These are phyloP conservation scores for Aspergillus sp. DNA, from an alignment of 2,329 filamentous ascomycete species.

Conservation along the genomic window DNA sequence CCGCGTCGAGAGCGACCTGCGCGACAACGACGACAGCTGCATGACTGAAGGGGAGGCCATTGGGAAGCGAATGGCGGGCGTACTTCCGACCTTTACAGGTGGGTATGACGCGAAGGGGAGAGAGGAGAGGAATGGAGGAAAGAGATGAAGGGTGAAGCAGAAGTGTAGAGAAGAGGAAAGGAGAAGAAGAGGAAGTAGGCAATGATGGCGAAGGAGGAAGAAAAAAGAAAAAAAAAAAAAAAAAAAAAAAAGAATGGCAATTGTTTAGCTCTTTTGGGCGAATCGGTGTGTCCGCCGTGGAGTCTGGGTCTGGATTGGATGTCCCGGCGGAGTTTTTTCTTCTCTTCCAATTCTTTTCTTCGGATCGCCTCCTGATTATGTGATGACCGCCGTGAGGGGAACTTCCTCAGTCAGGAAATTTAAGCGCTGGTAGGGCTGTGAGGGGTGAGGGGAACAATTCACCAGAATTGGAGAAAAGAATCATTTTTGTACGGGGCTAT, in stretches of 20 bases:
- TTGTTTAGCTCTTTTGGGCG: conserved; percentile 34
- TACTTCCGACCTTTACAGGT: conserved; percentile 34
- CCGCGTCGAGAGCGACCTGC: conserved; percentile 34
- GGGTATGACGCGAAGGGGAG: conserved; percentile 17
- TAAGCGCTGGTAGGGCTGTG: conserved; percentile 8
- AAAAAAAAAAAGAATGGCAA: conserved; percentile 13
- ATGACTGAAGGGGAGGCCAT: conserved; percentile 32
- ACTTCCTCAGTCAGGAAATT: background rate
- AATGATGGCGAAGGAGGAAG: conserved; percentile 15
- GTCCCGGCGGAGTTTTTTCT: conserved; percentile 3
- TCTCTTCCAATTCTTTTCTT: no score
- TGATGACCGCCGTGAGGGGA: conserved; percentile 3
- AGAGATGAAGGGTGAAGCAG: conserved; percentile 7
- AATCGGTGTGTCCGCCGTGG: conserved; percentile 31
- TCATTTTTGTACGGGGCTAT: no score
- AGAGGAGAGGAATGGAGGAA: conserved; percentile 2
- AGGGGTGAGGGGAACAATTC: conserved; percentile 16
- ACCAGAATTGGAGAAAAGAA: no score
- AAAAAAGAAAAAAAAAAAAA: conserved; percentile 16
- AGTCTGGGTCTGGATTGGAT: background rate
- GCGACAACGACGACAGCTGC: conserved; percentile 37
- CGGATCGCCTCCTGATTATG: background rate
- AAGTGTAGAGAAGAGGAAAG: conserved; percentile 3
- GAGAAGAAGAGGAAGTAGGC: conserved; percentile 2
- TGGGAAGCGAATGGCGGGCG: conserved; percentile 32